Percentiles rank a stretch among this genome's conserved stretches.
Conservation (phyloP, 352 stramenopile species). For the Phytophthora pinifolia region DNA sequence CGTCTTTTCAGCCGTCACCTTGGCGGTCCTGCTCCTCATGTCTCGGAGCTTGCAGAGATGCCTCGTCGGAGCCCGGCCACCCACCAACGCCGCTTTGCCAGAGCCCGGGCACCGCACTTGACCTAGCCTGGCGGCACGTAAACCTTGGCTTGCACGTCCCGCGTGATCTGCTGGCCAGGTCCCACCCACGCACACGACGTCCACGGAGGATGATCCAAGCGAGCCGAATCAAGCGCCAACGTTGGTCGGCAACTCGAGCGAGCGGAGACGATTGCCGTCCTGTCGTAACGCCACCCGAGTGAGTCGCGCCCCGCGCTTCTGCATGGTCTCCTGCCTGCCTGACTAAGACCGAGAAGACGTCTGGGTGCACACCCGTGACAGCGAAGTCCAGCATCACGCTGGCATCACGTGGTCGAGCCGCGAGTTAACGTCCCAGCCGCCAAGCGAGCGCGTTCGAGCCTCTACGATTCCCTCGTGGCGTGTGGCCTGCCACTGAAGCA, state of each 20-base stretch:
- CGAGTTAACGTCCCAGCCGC: conserved; percentile 17
- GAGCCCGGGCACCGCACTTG: conserved; percentile 15
- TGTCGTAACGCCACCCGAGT: conserved; percentile 1
- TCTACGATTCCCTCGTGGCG: conserved; percentile 7
- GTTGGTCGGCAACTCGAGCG: too few species aligned
- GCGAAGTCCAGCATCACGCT: conserved; percentile 24
- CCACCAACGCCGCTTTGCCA: conserved; percentile 22
- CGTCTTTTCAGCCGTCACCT: not conserved
- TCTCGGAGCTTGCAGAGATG: conserved; percentile 30
- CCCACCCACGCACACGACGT: too few species aligned
- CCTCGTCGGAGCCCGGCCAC: conserved; percentile 10
- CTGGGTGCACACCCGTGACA: conserved; percentile 28
- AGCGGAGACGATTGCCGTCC: not conserved
- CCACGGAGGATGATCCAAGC: too few species aligned
- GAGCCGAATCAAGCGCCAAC: too few species aligned
- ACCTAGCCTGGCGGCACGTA: conserved; percentile 7
- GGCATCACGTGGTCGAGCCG: conserved; percentile 5
- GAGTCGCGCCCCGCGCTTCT: conserved; percentile 5
- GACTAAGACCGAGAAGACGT: conserved; percentile 28
- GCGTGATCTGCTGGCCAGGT: too few species aligned
- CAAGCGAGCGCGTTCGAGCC: not conserved
- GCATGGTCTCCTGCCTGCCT: conserved; percentile 9
- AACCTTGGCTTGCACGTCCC: conserved; percentile 14
- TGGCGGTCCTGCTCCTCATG: conserved; percentile 17
- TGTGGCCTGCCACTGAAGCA: not conserved